Base-by-base conservation (phyloP, 2,329 filamentous ascomycete species). In the Sporothrix protearum region DNA sequence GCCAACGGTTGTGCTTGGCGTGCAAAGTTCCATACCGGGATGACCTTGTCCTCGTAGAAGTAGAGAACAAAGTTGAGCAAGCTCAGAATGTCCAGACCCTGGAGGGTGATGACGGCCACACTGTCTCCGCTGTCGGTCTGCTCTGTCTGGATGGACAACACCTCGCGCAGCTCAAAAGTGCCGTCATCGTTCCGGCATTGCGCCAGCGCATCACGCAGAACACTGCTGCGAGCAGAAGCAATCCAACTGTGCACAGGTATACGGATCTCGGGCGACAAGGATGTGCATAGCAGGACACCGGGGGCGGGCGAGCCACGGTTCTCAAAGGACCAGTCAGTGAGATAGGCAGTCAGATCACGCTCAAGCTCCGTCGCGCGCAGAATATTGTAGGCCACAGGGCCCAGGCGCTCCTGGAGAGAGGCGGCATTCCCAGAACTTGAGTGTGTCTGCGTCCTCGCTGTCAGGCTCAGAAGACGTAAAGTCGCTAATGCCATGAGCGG, bases 171-270 rank as follows among this genome's bases (percentile, higher is more conserved):
- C 0, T 85, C 84, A 75, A 85, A 87, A 22, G 81, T 82, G 22
- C 87, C 87, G 1, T 81, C 81, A 19, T 36, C 39, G n/a, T 84
- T 81, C 22, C 86, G 85, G 75, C 88, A 87, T 71, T 87, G 82
- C 28, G 86, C 80, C 64, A 96, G 81, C 6, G 85, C 88, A 73
- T 84, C 81, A 71, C 92, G 85, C 14, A 98, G 78, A 1, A 91
- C 80, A 4, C 87, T 81, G 77, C 93, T 97, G 75, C 96, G 87
- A 14, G 88, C 92, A 19, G 89, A 85, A 9, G 98, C 80, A 5
- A 97, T 83, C 83, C 95, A 97, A 45, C 91, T 88, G 77, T 99
- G 95, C 10, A 93, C 85, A 0, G 96, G 95, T 59, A 99, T 88
- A 63, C 83, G 85, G 30, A 94, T 80, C 4, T 92, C 87, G 0